Evolutionary conservation across 176 grass and related monocot species (phyloP).

Genomic region (Cenchrus americanus): DNA sequence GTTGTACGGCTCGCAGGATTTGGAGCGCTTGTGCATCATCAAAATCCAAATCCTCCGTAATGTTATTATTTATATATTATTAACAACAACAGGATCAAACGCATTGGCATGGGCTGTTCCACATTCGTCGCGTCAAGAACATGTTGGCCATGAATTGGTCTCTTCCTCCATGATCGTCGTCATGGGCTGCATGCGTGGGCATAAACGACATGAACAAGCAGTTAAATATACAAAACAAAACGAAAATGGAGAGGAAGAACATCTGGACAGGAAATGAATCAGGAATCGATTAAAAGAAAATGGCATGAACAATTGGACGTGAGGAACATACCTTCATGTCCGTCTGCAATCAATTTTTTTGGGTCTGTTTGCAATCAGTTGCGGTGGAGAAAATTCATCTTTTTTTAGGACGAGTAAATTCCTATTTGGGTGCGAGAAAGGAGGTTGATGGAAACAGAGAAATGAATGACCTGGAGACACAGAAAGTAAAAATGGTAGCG

Average conservation of each 20-base stretch:
- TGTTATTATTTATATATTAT: too few species aligned
- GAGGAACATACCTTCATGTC: conserved; percentile 16
- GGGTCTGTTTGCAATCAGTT: background rate
- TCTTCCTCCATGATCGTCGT: background rate
- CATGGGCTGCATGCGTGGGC: conserved; percentile 43
- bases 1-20: conserved; percentile 48
- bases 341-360: background rate
- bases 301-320: background rate
- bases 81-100: background rate
- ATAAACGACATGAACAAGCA: background rate
- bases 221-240: too few species aligned
- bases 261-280: background rate
- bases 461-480: conserved; percentile 12
- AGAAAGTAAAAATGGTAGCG: background rate
- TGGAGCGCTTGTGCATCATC: conserved; percentile 52
- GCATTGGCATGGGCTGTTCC: conserved; percentile 14
- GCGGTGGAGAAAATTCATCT: background rate
- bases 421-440: conserved; percentile 26
- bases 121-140: conserved; percentile 16
- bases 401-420: background rate
- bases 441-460: conserved; percentile 31
- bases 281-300: background rate
- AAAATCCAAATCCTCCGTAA: background rate
- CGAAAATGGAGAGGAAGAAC: background rate
- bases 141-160: background rate